A percentile compares a stretch with the other conserved stretches of the same genome.
Evolutionary conservation across 1,284 basidiomycete genomes (phyloP).

Genomic region (Paramarasmius palmivorus): DNA sequence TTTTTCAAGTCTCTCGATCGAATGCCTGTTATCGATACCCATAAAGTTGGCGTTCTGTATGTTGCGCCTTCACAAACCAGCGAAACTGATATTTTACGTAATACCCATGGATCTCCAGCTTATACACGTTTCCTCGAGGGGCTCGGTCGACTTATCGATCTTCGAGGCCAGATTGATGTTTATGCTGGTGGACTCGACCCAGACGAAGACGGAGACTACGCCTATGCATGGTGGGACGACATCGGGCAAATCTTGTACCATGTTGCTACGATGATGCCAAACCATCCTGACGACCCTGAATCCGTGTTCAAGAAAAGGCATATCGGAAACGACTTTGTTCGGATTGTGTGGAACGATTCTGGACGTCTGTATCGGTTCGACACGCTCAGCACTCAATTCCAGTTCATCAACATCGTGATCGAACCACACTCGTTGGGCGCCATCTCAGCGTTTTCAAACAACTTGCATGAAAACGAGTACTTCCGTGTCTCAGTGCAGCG

Average conservation of each 20-base stretch:
- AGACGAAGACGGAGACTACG: conserved; percentile 89
- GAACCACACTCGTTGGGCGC: conserved; percentile 89
- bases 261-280: conserved; percentile 97
- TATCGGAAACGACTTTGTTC: conserved; percentile 93
- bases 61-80: conserved; percentile 89
- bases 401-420: conserved; percentile 97
- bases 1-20: conserved; percentile 79
- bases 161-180: conserved; percentile 93
- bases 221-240: conserved; percentile 99
- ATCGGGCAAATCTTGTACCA: conserved; percentile 96
- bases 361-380: conserved; percentile 87
- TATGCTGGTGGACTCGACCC: conserved; percentile 92
- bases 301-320: conserved; percentile 88
- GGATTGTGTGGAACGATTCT: conserved; percentile 98
- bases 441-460: conserved; percentile 78
- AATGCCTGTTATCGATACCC: conserved; percentile 95
- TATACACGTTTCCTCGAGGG: conserved; percentile 93
- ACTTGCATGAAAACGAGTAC: conserved; percentile 83
- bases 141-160: conserved; percentile 85
- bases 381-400: conserved; percentile 91
- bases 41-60: conserved; percentile 96
- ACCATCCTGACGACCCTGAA: conserved; percentile 58
- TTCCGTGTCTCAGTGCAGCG: conserved; percentile 90
- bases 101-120: conserved; percentile 91
- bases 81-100: conserved; percentile 87